Percentiles rank a stretch among this genome's conserved stretches.
Evolutionary conservation across 148 eudicot genomes (phyloP).

Genomic region (Arbutus unedo): DNA sequence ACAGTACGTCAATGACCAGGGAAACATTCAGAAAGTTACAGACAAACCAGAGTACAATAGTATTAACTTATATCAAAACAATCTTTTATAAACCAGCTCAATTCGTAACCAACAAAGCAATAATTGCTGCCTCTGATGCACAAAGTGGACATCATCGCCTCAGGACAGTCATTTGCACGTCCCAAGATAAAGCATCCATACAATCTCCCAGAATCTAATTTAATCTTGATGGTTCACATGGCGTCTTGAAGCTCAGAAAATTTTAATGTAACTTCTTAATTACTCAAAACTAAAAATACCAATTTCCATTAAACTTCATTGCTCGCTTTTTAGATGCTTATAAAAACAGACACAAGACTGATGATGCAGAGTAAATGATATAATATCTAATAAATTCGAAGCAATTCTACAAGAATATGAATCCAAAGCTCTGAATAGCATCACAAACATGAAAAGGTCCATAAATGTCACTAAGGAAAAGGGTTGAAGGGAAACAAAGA

Average conservation of each 20-base stretch:
- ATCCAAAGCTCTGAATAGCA: slow-evolving; percentile 3
- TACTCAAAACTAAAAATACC: not conserved
- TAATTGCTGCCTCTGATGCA: not conserved
- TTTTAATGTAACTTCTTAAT: not conserved
- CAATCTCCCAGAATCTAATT: not conserved
- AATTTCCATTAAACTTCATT: not conserved
- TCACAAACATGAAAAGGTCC: not conserved
- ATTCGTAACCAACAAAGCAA: slow-evolving; percentile 9
- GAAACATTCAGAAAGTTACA: not conserved
- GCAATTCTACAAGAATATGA: not conserved
- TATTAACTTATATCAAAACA: not conserved
- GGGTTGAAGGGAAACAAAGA: not conserved
- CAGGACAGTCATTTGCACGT: not conserved
- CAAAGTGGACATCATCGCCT: not conserved
- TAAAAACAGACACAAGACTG: not conserved
- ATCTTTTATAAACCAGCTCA: not conserved
- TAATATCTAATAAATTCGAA: not conserved
- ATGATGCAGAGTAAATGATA: not conserved
- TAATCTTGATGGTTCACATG: not conserved
- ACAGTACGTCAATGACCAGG: slow-evolving; percentile 4
- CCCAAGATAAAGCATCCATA: not conserved
- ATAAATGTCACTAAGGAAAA: not conserved
- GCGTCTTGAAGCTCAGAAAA: not conserved
- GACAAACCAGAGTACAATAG: not conserved
- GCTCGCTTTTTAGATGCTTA: not conserved